Evolutionary conservation across 352 stramenopile species (phyloP), one percentile per base, ranked within the genome.

Genomic region (Phytophthora ohioensis): DNA sequence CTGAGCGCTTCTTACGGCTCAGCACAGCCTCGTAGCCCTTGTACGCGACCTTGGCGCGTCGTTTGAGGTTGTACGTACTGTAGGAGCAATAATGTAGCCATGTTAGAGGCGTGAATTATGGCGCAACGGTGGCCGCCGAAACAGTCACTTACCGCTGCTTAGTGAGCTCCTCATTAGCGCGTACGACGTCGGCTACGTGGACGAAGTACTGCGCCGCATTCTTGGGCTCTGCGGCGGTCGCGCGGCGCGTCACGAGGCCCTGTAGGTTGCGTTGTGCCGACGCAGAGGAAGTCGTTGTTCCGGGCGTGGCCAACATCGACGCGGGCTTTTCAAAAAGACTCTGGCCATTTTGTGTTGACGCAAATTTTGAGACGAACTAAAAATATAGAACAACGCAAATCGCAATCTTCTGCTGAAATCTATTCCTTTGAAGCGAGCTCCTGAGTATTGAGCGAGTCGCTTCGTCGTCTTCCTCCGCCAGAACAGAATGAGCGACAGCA

Each of bases 1-100:
- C 52, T 8, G 67, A 62, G 31, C 88, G 86, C 64, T 95, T 95
- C 62, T 90, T 91, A 34, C 83, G 77, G 57, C 79, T 94, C 30
- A 95, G 60, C 17, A 95, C 88, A 7, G 81, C 78, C 66, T 95
- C 88, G 62, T 94, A 93, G 38, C 86, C 88, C 15, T 91, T 71
- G 55, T 82, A 81, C 7, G 78, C 75, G 3, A 92, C 73, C 43
- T 87, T 80, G 54, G 78, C 79, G 35, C 84, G 68, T 51, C 88
- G 83, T 73, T 92, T 93, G 36, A 93, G 72, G 57, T 88, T 92
- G 67, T 90, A 88, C 36, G 59, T 69, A 30, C 85, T 92, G 65
- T 38, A 69, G 47, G 13, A 43, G 21, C 34, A 34, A 53, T 15
- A 58, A 59, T 48, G 41, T 34, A 72, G 55, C 31, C 47, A 64